A percentile compares a stretch with the other conserved stretches of the same genome.
Conservation (phyloP, 352 stramenopile species). For the Phytopythium boreale region DNA sequence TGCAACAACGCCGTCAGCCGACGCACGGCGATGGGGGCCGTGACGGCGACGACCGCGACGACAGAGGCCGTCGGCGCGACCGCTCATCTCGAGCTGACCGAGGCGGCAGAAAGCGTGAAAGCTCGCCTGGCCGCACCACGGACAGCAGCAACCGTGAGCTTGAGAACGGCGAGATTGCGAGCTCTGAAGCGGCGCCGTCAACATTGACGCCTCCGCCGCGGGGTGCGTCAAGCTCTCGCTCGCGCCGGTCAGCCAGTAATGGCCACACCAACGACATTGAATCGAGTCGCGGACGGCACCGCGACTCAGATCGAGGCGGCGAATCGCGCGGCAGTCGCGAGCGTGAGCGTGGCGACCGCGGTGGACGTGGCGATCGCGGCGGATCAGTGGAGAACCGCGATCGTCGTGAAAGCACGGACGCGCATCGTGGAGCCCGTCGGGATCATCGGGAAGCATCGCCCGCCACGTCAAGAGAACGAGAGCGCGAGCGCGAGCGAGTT, state of each 20-base stretch:
- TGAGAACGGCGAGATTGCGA: slow-evolving; percentile 53
- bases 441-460: slow-evolving; percentile 2
- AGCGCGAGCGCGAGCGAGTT: background rate
- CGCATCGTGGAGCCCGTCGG: background rate
- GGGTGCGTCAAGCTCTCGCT: background rate
- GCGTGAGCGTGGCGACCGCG: slow-evolving; percentile 21
- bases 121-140: background rate
- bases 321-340: slow-evolving; percentile 15
- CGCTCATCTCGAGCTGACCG: background rate
- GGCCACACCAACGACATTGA: slow-evolving; percentile 15
- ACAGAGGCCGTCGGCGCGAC: background rate
- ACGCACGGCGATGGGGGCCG: background rate
- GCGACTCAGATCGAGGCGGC: slow-evolving; percentile 23
- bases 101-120: slow-evolving; percentile 7
- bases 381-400: slow-evolving; percentile 3
- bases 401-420: background rate
- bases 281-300: slow-evolving; percentile 10
- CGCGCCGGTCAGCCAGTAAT: slow-evolving; percentile 13
- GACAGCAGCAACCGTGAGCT: slow-evolving; percentile 18
- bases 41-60: background rate
- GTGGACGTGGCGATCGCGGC: slow-evolving; percentile 15
- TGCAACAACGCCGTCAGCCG: background rate
- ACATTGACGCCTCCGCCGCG: background rate
- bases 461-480: background rate
- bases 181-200: slow-evolving; percentile 12